phyloP scores from a whole-genome alignment of 345 rosid species.

The Ceriops zippeliana region DNA sequence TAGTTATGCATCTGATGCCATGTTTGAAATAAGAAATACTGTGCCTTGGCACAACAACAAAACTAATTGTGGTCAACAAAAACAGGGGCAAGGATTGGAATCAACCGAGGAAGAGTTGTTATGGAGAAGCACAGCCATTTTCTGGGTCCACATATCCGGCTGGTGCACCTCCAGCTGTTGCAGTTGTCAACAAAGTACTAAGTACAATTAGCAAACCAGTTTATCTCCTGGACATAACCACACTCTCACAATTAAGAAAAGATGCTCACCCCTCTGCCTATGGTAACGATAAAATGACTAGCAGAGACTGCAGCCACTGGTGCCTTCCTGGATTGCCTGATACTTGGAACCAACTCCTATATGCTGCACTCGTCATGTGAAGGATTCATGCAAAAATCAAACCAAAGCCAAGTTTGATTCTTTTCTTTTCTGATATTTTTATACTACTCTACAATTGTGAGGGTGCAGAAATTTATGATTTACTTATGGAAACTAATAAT shows the following conservation, averaged over 20 bases:
- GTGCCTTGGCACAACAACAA: not conserved
- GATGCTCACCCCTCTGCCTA: slow-evolving; percentile 89
- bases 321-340: slow-evolving; percentile 96
- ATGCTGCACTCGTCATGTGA: slow-evolving; percentile 71
- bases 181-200: slow-evolving; percentile 52
- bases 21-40: too few relatives aligned
- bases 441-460: slow-evolving; percentile 15
- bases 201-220: slow-evolving; percentile 54
- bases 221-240: slow-evolving; percentile 75
- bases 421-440: slow-evolving; percentile 1
- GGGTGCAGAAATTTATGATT: slow-evolving; percentile 10
- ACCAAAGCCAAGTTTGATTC: not conserved
- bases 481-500: slow-evolving; percentile 10
- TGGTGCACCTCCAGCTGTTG: slow-evolving; percentile 61
- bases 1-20: too few relatives aligned
- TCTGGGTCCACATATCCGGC: slow-evolving; percentile 72
- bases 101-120: slow-evolving; percentile 56
- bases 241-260: slow-evolving; percentile 79
- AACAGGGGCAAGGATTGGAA: slow-evolving; percentile 83
- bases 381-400: not conserved
- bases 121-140: slow-evolving; percentile 59
- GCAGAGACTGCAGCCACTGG: slow-evolving; percentile 93
- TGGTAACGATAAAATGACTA: slow-evolving; percentile 29
- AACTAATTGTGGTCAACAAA: not conserved
- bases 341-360: slow-evolving; percentile 95